phyloP scores from a whole-genome alignment of 441 rosid genomes.

The Corymbia citriodora region DNA sequence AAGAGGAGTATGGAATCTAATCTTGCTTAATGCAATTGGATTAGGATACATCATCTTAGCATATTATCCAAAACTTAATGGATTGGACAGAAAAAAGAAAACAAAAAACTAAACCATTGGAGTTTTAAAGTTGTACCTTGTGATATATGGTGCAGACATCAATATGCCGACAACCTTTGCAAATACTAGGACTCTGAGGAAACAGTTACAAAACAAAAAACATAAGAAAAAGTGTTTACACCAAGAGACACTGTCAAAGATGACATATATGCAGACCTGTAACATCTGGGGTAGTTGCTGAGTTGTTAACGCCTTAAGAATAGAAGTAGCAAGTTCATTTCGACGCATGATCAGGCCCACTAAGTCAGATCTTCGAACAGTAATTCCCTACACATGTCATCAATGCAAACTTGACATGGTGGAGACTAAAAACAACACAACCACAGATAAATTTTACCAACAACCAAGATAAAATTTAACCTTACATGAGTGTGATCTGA shows the following conservation, averaged over 20 bases:
- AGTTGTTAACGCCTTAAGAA: conserved; percentile 67
- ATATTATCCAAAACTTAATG: background rate
- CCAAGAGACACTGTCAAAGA: background rate
- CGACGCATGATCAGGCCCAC: conserved; percentile 95
- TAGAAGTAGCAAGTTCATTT: conserved; percentile 88
- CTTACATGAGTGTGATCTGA: conserved; percentile 86
- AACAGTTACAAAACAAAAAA: background rate
- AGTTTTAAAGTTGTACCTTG: conserved; percentile 51
- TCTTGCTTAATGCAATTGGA: background rate
- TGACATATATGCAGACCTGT: conserved; percentile 42
- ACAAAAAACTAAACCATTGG: background rate
- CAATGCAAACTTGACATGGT: conserved; percentile 13
- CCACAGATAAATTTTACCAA: conserved; percentile 4
- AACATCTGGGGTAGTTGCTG: conserved; percentile 89
- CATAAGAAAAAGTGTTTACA: background rate
- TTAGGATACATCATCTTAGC: background rate
- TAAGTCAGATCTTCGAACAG: conserved; percentile 80
- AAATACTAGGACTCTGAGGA: conserved; percentile 72
- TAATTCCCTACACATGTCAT: conserved; percentile 57
- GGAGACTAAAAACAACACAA: conserved; percentile 6
- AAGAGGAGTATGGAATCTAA: background rate
- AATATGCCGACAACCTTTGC: conserved; percentile 92
- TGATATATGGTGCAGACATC: conserved; percentile 88
- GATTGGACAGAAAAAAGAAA: background rate
- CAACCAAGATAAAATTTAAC: conserved; percentile 2